A percentile compares a stretch with the other conserved stretches of the same genome.
These are phyloP conservation scores for Nymphaea thermarum DNA, from an alignment of 164 flowering plant species.

Conservation along the genomic window DNA sequence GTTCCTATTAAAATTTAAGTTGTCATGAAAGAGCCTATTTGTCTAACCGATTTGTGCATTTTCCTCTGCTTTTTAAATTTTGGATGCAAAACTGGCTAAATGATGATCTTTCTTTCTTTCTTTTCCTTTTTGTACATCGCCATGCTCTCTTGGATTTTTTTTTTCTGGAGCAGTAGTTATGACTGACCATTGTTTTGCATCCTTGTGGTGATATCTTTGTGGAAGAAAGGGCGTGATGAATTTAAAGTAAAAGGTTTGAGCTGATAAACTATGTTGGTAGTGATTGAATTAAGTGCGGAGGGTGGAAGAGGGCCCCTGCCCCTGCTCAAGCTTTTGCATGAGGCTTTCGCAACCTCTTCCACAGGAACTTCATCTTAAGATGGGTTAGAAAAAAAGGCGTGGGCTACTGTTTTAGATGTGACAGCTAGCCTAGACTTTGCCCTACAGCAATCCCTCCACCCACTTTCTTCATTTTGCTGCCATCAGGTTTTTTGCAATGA, in stretches of 20 bases:
- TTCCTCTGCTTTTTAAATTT: too few relatives aligned
- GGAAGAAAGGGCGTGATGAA: slow-evolving; percentile 34
- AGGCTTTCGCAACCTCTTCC: slow-evolving; percentile 52
- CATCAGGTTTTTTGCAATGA: slow-evolving; percentile 23
- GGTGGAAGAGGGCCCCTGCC: slow-evolving; percentile 45
- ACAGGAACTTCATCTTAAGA: slow-evolving; percentile 14
- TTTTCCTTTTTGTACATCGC: too few relatives aligned
- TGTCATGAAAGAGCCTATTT: too few relatives aligned
- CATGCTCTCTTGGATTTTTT: too few relatives aligned
- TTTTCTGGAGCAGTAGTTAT: too few relatives aligned
- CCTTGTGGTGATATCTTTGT: background rate
- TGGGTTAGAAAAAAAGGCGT: slow-evolving; percentile 41
- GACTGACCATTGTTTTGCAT: background rate
- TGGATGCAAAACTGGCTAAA: too few relatives aligned
- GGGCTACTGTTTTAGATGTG: slow-evolving; percentile 42
- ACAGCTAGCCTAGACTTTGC: slow-evolving; percentile 42
- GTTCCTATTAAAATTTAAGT: too few relatives aligned
- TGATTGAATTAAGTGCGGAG: slow-evolving; percentile 15
- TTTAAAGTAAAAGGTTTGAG: slow-evolving; percentile 50
- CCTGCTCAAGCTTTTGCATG: slow-evolving; percentile 33
- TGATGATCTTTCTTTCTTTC: too few relatives aligned
- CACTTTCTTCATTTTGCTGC: slow-evolving; percentile 13
- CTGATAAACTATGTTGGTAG: slow-evolving; percentile 18
- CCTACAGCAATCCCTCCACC: slow-evolving; percentile 13
- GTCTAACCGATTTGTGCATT: too few relatives aligned